Evolutionary conservation across 768 basidiomycete species (phyloP).

Genomic region (Amanita polypyramis): DNA sequence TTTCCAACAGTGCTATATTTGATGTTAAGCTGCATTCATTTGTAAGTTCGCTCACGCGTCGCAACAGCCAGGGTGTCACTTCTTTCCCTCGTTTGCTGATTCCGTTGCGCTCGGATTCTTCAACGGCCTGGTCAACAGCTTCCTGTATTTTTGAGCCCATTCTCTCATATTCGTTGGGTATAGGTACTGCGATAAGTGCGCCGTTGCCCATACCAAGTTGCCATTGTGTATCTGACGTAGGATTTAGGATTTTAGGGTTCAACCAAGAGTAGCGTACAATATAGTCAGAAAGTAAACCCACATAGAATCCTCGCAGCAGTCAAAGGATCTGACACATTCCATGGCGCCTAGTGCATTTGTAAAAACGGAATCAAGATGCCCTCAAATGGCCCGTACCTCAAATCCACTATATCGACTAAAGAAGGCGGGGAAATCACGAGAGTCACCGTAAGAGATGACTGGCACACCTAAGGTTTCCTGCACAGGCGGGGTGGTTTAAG

Average conservation of each 20-base stretch:
- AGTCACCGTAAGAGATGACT: constrained; percentile 67
- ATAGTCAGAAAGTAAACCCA: constrained; percentile 17
- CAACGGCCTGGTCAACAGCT: constrained; percentile 75
- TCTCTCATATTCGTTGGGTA: constrained; percentile 65
- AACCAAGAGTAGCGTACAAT: background rate
- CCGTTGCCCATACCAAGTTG: constrained; percentile 69
- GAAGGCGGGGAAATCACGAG: constrained; percentile 89
- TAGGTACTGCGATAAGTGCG: constrained; percentile 80
- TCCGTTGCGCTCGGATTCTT: constrained; percentile 75
- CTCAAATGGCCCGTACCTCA: constrained; percentile 33
- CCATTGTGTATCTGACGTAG: constrained; percentile 47
- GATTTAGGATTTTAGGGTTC: background rate
- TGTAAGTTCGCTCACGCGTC: constrained; percentile 74
- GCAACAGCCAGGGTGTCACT: constrained; percentile 89
- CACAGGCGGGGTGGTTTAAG: background rate
- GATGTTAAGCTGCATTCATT: constrained; percentile 57
- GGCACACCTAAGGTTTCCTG: constrained; percentile 96
- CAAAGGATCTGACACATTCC: constrained; percentile 52
- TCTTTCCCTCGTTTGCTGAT: constrained; percentile 77
- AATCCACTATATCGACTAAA: constrained; percentile 79
- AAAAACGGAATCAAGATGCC: background rate
- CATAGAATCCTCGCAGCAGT: constrained; percentile 69
- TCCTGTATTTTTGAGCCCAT: constrained; percentile 61
- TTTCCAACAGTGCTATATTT: constrained; percentile 86
- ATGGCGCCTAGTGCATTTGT: constrained; percentile 55